Evolutionary conservation across 164 flowering plant species (phyloP), one percentile per base, ranked within the genome.

Genomic region (Stephania japonica): DNA sequence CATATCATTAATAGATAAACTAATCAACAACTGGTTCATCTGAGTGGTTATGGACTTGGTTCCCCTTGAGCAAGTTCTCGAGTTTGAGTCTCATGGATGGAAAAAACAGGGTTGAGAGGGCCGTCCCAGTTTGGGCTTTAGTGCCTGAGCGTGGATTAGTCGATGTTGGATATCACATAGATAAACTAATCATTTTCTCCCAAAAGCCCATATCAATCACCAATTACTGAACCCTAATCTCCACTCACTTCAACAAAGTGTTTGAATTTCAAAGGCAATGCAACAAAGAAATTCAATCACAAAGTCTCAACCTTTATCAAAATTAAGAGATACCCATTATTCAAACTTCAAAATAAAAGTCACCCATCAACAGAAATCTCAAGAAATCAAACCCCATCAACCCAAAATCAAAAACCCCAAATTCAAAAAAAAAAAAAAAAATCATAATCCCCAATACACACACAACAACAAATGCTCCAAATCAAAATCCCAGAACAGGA

Each of bases 401-500:
- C 53, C 53, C 53, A 44, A 44, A 44, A 3, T 32, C 38, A 32
- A 32, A 32, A 27, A 27, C 32, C 32, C 32, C 1, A 27, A 27
- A 1, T 44, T 1, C 1, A 44, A 12, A 7, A 44, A 44, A 12
- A 9, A 13, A 44, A 9, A 44, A 3, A 44, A 44, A 44, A 44
- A 44, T 3, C 1, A 44, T 1, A 44, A 44, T 3, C 50, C 50
- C 50, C 14, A 44, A 44, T 44, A 44, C 14, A 44, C 14, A 44
- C 50, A 44, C 16, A 43, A 7, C 42, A 65, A 27, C 18, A 67
- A 67, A 66, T 32, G 13, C 21, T 56, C 65, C 38, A 7, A 67
- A 19, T 63, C 68, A 63, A 73, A 19, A 7, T 4, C 71, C 59
- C 61, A 47, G 66, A 56, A 38, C 65, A 67, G 42, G 32, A 32